Evolutionary conservation across 257 asterid species (phyloP).

Genomic region (Coffea canephora): DNA sequence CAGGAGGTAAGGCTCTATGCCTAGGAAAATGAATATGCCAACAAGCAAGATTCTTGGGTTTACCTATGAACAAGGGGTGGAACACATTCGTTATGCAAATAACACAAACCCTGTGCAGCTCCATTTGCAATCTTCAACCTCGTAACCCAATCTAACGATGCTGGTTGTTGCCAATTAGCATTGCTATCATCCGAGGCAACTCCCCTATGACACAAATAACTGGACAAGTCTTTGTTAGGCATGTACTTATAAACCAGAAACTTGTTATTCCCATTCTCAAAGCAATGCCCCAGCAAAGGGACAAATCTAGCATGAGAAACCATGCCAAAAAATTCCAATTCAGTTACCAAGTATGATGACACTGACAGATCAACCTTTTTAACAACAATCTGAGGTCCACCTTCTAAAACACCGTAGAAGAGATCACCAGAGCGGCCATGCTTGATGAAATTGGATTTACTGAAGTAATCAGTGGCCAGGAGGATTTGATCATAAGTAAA

Average conservation of each 20-base stretch:
- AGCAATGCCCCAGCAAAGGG: neutral
- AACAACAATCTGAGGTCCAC: slow-evolving; percentile 51
- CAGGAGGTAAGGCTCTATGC: too few species aligned
- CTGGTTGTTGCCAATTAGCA: too few species aligned
- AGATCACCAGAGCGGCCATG: neutral
- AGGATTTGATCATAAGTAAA: slow-evolving; percentile 8
- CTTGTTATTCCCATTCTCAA: neutral
- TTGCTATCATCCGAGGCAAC: too few species aligned
- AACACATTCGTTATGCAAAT: too few species aligned
- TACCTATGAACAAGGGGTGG: too few species aligned
- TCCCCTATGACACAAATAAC: neutral
- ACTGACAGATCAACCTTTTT: slow-evolving; percentile 48
- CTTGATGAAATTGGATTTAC: neutral
- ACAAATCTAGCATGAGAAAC: neutral
- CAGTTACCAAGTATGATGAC: slow-evolving; percentile 31
- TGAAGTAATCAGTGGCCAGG: neutral
- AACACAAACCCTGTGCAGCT: too few species aligned
- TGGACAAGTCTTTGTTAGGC: neutral
- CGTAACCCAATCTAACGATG: too few species aligned
- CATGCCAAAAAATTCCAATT: slow-evolving; percentile 22
- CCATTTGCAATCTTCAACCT: too few species aligned
- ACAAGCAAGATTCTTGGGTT: too few species aligned
- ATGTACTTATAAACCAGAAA: neutral
- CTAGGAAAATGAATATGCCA: too few species aligned
- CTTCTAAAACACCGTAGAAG: neutral